A percentile compares a stretch with the other conserved stretches of the same genome.
Evolutionary conservation across 139 green algal genomes (phyloP).

Genomic region (Bryopsis sp.): DNA sequence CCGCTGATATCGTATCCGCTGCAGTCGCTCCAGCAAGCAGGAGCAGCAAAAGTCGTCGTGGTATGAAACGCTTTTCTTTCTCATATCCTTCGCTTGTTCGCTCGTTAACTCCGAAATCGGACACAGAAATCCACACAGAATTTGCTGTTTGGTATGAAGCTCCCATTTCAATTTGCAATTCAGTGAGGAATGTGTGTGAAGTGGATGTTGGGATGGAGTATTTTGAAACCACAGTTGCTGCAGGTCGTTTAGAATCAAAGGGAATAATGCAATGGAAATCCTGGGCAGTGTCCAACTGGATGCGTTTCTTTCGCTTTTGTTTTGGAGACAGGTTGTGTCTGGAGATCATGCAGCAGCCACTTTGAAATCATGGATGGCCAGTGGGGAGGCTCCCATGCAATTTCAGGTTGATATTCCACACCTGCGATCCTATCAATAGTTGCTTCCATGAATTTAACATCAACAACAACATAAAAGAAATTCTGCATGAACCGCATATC

Average conservation of each 20-base stretch:
- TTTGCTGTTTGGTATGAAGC: not conserved
- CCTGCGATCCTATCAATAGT: not conserved
- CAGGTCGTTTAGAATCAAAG: not conserved
- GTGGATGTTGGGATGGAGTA: not conserved
- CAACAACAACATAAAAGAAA: not conserved
- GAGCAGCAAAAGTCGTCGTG: constrained; percentile 57
- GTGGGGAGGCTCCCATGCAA: not conserved
- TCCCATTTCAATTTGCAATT: not conserved
- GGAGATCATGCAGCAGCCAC: not conserved
- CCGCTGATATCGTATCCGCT: constrained; percentile 69
- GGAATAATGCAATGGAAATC: not conserved
- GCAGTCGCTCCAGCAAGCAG: constrained; percentile 43
- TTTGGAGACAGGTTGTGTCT: not conserved
- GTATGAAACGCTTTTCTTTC: constrained; percentile 28
- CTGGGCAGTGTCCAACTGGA: not conserved
- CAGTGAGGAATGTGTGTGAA: not conserved
- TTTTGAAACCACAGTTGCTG: not conserved
- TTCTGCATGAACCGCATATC: not conserved
- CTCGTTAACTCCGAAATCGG: not conserved
- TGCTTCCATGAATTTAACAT: not conserved
- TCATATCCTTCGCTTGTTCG: not conserved
- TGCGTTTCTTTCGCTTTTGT: not conserved
- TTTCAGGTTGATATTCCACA: not conserved
- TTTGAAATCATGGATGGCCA: not conserved
- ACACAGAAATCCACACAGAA: not conserved